phyloP scores from a whole-genome alignment of 768 basidiomycete genomes.

The Suillus subluteus region DNA sequence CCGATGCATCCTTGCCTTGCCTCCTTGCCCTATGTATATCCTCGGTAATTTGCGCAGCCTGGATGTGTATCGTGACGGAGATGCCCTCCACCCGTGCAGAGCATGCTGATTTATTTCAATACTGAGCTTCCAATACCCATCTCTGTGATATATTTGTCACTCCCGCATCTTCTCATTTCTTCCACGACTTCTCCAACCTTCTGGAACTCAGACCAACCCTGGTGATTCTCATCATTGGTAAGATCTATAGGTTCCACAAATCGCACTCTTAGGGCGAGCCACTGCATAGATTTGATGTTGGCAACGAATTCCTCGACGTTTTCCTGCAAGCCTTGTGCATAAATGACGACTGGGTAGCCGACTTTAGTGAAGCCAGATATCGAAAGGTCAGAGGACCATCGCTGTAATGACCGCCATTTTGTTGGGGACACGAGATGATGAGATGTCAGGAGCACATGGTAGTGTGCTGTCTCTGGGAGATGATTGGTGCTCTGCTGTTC shows the following conservation, averaged over 20 bases:
- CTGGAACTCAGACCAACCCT: conserved; percentile 62
- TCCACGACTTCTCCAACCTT: conserved; percentile 73
- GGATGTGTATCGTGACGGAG: neutral
- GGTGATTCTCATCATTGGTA: neutral
- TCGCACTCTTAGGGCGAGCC: conserved; percentile 68
- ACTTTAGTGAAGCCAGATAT: conserved; percentile 72
- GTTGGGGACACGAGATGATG: conserved; percentile 70
- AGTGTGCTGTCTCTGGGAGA: conserved; percentile 22
- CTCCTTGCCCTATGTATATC: neutral
- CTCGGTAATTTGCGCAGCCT: neutral
- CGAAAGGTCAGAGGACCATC: conserved; percentile 56
- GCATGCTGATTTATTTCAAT: neutral
- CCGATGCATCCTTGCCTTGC: neutral
- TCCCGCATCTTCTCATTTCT: conserved; percentile 61
- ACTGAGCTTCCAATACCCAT: conserved; percentile 61
- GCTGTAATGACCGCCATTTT: conserved; percentile 60
- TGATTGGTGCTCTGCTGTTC: neutral
- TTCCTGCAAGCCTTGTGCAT: conserved; percentile 56
- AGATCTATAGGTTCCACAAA: conserved; percentile 54
- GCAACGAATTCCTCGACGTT: conserved; percentile 64
- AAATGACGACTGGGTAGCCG: conserved; percentile 77
- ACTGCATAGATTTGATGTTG: conserved; percentile 77
- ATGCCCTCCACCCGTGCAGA: neutral
- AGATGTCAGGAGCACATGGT: conserved; percentile 71
- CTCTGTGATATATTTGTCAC: conserved; percentile 57